Evolutionary conservation across 805 yeast genomes (phyloP), one percentile per base, ranked within the genome.

Genomic region (Schwanniomyces vanrijiae): DNA sequence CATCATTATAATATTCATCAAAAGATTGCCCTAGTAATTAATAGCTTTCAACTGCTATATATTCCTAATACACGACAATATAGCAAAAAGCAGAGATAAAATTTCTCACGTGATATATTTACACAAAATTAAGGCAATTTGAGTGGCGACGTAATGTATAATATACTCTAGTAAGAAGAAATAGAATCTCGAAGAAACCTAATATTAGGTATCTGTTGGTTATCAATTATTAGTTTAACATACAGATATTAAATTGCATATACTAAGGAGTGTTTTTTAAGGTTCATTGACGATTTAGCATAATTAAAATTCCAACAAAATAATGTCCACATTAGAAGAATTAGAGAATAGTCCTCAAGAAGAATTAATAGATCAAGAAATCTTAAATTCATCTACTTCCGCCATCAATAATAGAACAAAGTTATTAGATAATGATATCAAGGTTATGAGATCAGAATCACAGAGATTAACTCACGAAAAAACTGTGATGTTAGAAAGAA

Each of bases 401-500:
- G 98, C 94, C 58, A 82, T 94, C 58, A 76, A 79, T 62, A 91
- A 89, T 64, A 83, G 98, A 59, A 82, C 96, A 22, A 88, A 88
- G 55, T 75, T 94, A 51, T 77, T 94, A 58, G 97, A 92, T 61
- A 94, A 94, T 65, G 98, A 94, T 64, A 91, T 94, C 68, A 90
- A 91, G 65, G 90, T 94, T 59, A 90, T 94, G 86, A 80, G 88
- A 59, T 88, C 96, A 5, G 99, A 94, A 71, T 77, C 84, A 58
- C 94, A 90, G 68, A 81, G 98, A 64, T 75, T 94, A 48, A 80
- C 87, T 35, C 98, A 94, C 70, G 99, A 94, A 61, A 89, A 90
- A 73, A 82, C 89, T 47, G 89, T 90, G 43, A 94, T 92, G 97
- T 70, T 82, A 46, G 97, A 90, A 56, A 85, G 92, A 66, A 90